Base-by-base conservation (phyloP, 2,329 filamentous ascomycete genomes). In the Phoma sp. region DNA sequence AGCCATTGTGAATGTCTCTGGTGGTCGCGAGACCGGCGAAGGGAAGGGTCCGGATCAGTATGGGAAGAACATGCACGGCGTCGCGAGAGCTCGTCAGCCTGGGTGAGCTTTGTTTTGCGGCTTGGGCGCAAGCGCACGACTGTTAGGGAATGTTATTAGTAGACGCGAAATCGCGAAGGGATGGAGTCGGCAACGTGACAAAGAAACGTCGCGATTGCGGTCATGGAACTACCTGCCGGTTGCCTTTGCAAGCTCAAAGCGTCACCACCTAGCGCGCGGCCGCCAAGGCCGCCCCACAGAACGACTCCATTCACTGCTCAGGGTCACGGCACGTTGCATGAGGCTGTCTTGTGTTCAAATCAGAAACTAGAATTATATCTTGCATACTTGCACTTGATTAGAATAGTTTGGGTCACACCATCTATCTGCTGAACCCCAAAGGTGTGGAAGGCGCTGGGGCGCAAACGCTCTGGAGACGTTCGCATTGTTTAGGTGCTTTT, bases 1-100 rank as follows among this genome's bases (percentile, higher is more conserved):
- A 71, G 81, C 76, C 83, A 85, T 85, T 34, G 26, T 69, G 59
- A 69, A 62, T 65, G 65, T 56, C 61, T 67, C 62, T 64, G 60
- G 64, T 40, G 56, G 59, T 58, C 55, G 61, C 64, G 62, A 68
- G 67, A 60, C 66, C 62, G 55, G 61, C 49, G 58, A 49, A 60
- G 62, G 58, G 57, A 52, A 39, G 52, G 42, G 55, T 50, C 64
- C 58, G 54, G 60, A 54, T 39, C 40, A 56, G 46, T 61, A 53
- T 54, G 57, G 51, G 69, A 53, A 53, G 64, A 63, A 65, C 70
- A 74, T 71, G 61, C 69, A 69, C n/a, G n/a, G n/a, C n/a, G n/a
- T n/a, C n/a, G n/a, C 48, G 46, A 58, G 37, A 50, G 53, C 53
- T 56, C 53, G 46, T 42, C 15, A 46, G 40, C 28, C n/a, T 28